phyloP scores from a whole-genome alignment of 352 stramenopile genomes.

The Paralagenidium karlingii region DNA sequence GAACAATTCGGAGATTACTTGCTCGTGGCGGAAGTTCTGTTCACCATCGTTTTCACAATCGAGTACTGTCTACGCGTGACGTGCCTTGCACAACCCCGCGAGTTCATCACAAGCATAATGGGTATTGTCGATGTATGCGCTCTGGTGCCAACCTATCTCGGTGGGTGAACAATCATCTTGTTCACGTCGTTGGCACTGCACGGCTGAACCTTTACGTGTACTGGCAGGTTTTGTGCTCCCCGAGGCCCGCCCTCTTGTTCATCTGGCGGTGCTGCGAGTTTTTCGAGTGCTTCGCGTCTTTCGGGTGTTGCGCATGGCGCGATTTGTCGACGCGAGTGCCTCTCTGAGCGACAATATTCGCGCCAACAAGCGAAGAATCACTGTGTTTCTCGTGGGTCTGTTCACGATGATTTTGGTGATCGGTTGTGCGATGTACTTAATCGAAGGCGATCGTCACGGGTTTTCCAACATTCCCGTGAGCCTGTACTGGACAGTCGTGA shows the following conservation, averaged over 20 bases:
- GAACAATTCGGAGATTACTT: conserved; percentile 39
- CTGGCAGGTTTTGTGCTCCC: conserved; percentile 26
- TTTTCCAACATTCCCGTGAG: conserved; percentile 82
- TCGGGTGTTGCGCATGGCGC: conserved; percentile 49
- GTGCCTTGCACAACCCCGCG: conserved; percentile 40
- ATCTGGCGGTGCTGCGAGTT: conserved; percentile 60
- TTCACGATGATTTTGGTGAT: conserved; percentile 74
- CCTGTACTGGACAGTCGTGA: conserved; percentile 82
- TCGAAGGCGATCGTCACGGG: conserved; percentile 58
- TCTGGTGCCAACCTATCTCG: conserved; percentile 69
- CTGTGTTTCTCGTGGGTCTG: conserved; percentile 57
- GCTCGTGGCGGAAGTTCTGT: conserved; percentile 56
- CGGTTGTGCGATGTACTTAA: conserved; percentile 72
- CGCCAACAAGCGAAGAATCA: conserved; percentile 61
- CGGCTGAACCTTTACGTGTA: not conserved
- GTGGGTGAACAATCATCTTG: conserved; percentile 6
- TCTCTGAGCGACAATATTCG: conserved; percentile 69
- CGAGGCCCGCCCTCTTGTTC: conserved; percentile 42
- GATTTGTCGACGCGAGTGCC: conserved; percentile 60
- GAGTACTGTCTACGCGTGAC: conserved; percentile 57
- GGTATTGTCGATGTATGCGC: conserved; percentile 67
- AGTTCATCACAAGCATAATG: conserved; percentile 57
- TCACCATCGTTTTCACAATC: conserved; percentile 66
- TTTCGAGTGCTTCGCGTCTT: conserved; percentile 77
- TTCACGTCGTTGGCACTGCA: conserved; percentile 1